Conservation (phyloP, 257 asterid species). For the Dorcoceras hygrometricum region DNA sequence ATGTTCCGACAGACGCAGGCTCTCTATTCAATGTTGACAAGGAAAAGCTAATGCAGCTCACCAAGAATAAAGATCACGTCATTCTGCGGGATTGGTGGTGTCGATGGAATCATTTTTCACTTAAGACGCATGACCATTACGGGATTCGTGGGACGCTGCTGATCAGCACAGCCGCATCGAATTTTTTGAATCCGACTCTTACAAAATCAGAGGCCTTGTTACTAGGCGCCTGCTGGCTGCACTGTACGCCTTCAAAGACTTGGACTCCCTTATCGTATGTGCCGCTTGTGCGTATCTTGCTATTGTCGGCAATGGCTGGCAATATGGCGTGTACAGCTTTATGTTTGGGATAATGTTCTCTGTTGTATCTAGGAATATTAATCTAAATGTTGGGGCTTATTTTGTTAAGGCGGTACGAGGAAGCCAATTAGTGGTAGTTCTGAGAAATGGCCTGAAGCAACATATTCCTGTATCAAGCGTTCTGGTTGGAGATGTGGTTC, state of each 20-base stretch:
- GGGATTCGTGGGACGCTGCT: no score
- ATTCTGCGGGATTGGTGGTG: no score
- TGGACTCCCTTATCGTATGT: not conserved
- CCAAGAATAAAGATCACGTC: not conserved
- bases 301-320: not conserved
- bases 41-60: not conserved
- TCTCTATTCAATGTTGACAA: not conserved
- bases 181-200: no score
- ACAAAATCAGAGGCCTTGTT: no score
- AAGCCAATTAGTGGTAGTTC: no score
- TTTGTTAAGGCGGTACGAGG: not conserved
- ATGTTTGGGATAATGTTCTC: not conserved
- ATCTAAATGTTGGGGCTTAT: not conserved
- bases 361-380: not conserved
- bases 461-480: no score
- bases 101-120: no score
- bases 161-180: no score
- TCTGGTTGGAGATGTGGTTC: no score
- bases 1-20: not conserved
- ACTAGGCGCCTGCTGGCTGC: not conserved
- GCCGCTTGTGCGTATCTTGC: not conserved
- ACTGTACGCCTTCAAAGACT: not conserved
- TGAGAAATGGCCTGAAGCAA: no score
- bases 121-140: no score
- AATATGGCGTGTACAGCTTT: not conserved